Conservation (phyloP, 2,329 filamentous ascomycete genomes). For the Teratosphaeria destructans region DNA sequence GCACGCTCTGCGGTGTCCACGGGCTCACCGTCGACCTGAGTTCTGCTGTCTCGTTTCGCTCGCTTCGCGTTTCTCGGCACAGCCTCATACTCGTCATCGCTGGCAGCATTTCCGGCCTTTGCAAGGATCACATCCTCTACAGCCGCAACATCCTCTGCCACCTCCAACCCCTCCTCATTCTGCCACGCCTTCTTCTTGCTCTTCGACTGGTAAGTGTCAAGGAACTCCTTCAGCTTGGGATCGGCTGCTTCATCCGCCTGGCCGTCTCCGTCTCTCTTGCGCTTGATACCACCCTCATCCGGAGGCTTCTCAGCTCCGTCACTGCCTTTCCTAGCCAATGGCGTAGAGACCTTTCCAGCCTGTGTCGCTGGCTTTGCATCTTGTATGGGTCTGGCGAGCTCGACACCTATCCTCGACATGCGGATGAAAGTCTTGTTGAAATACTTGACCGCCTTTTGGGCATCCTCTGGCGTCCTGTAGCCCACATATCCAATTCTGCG, state of each 20-base stretch:
- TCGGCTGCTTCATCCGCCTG: slow-evolving; percentile 42
- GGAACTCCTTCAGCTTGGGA: slow-evolving; percentile 74
- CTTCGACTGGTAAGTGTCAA: slow-evolving; percentile 69
- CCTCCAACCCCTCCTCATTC: slow-evolving; percentile 35
- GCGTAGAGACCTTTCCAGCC: slow-evolving; percentile 1
- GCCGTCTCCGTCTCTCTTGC: slow-evolving; percentile 52
- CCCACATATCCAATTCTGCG: slow-evolving; percentile 92
- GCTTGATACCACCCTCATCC: slow-evolving; percentile 35
- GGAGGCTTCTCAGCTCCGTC: slow-evolving; percentile 2
- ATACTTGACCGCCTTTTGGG: slow-evolving; percentile 76
- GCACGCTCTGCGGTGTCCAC: not conserved
- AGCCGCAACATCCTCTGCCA: slow-evolving; percentile 1
- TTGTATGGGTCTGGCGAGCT: slow-evolving; percentile 68
- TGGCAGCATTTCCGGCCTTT: slow-evolving; percentile 24
- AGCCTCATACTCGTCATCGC: slow-evolving; percentile 60
- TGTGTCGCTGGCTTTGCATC: slow-evolving; percentile 23
- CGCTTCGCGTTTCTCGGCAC: slow-evolving; percentile 40
- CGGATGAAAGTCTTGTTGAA: slow-evolving; percentile 93
- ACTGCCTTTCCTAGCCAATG: slow-evolving; percentile 3
- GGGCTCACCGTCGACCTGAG: not conserved
- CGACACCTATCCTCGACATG: slow-evolving; percentile 87
- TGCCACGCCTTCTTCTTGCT: slow-evolving; percentile 37
- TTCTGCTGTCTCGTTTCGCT: slow-evolving; percentile 6
- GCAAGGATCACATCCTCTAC: not conserved
- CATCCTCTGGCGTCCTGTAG: slow-evolving; percentile 74